Evolutionary conservation across 2,329 filamentous ascomycete genomes (phyloP), one percentile per base, ranked within the genome.

Genomic region (Niveomyces coronatus): DNA sequence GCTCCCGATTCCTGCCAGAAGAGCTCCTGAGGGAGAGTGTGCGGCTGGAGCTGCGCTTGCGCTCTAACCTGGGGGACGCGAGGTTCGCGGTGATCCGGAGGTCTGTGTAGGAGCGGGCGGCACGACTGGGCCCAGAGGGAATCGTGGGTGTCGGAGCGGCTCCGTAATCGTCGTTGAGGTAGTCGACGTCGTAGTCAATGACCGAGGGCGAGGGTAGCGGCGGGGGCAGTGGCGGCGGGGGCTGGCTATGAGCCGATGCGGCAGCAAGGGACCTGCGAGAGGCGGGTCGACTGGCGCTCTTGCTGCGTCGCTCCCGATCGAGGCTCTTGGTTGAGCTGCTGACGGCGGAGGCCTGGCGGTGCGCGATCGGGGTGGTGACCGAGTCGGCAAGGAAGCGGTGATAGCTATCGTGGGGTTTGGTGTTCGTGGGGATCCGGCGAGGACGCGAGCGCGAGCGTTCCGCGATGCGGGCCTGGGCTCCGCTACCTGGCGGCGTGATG

Each of bases 281-380:
- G 33, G 27, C 28, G n/a, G 28, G 16, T 31, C 19, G 20, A n/a
- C 19, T 27, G 30, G 46, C 44, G 42, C 49, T 46, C 44, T 52
- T 60, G 40, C 44, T 45, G 41, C 54, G 55, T 17, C 50, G 26
- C 9, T n/a, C 7, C 9, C 10, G 27, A 14, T n/a, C 14, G 27
- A 29, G 7, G 14, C 27, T 29, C 9, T 29, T 13, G 29, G 8
- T 7, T 17, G 29, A 17, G 14, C 15, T 10, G 9, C 32, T 24
- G 18, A 22, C 6, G 14, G 14, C 11, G 20, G 35, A 19, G 26
- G 13, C 15, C 17, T 15, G 24, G 4, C 26, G 18, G 9, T 16
- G 23, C 9, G 23, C n/a, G 5, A 23, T 13, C 3, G 36, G 10
- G 17, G 37, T 24, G 8, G 30, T 16, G 17, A 11, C 23, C 3